phyloP scores from a whole-genome alignment of 768 basidiomycete genomes.

The Cyclocybe aegerita region DNA sequence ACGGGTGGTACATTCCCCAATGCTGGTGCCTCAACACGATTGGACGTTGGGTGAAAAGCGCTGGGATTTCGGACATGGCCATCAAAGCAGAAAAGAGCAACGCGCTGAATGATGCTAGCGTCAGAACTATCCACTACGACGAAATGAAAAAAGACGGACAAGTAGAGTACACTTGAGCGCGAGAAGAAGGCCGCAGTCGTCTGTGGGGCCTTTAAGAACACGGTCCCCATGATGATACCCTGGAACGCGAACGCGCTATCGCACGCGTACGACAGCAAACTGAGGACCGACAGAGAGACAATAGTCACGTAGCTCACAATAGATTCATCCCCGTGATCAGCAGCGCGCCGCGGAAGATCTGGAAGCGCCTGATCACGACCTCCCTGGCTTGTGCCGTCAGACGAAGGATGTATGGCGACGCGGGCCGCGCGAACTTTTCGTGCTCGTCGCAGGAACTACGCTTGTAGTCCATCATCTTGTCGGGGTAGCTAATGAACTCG shows the following conservation, averaged over 20 bases:
- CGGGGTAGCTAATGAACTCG: constrained; percentile 44
- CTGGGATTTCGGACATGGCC: constrained; percentile 63
- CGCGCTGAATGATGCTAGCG: constrained; percentile 33
- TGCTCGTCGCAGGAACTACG: constrained; percentile 50
- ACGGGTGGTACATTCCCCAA: constrained; percentile 54
- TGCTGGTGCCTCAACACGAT: constrained; percentile 59
- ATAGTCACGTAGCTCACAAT: constrained; percentile 19
- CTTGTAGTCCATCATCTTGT: constrained; percentile 42
- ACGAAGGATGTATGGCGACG: constrained; percentile 12
- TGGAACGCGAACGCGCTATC: constrained; percentile 53
- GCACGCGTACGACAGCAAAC: neutral
- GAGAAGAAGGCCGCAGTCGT: constrained; percentile 66
- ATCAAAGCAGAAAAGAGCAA: constrained; percentile 59
- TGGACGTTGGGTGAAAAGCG: constrained; percentile 58
- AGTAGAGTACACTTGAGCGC: constrained; percentile 78
- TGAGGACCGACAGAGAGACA: neutral
- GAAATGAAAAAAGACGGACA: constrained; percentile 38
- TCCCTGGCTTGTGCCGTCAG: constrained; percentile 33
- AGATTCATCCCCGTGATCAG: constrained; percentile 34
- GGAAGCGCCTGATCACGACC: constrained; percentile 44
- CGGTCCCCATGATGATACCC: constrained; percentile 54
- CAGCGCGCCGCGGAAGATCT: constrained; percentile 42
- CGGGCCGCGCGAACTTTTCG: constrained; percentile 37
- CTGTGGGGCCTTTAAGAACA: constrained; percentile 58
- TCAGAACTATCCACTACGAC: neutral